Evolutionary conservation across 2,329 filamentous ascomycete species (phyloP).

Genomic region (Exutisphaerella laricina): DNA sequence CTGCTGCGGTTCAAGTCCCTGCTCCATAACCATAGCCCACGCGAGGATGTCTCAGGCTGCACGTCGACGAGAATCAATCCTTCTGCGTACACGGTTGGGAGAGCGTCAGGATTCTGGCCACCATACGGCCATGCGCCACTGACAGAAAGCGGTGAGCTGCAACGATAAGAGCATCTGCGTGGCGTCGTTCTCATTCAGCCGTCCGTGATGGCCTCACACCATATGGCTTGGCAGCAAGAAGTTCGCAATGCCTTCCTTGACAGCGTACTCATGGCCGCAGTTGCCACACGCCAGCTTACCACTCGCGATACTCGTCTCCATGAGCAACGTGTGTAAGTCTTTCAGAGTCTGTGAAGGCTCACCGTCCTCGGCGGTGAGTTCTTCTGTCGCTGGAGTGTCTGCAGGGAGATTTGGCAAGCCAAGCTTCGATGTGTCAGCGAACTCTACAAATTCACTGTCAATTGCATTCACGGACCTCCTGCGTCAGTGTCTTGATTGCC

Average conservation of each 20-base stretch:
- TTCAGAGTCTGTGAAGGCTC: conserved; percentile 63
- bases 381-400: conserved; percentile 31
- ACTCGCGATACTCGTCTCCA: conserved; percentile 85
- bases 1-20: no score
- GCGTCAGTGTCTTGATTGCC: conserved; percentile 66
- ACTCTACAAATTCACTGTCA: background rate
- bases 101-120: no score
- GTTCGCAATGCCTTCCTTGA: conserved; percentile 95
- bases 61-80: no score
- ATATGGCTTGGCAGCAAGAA: conserved; percentile 91
- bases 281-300: conserved; percentile 85
- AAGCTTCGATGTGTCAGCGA: conserved; percentile 48
- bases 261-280: conserved; percentile 88
- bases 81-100: no score
- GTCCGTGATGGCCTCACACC: no score
- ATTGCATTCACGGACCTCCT: conserved; percentile 54
- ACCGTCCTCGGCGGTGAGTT: conserved; percentile 49
- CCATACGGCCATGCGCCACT: no score
- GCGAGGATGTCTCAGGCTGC: no score
- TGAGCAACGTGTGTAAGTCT: conserved; percentile 73
- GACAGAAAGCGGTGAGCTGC: no score
- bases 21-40: no score
- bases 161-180: no score
- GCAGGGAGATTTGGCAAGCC: conserved; percentile 68
- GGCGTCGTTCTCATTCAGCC: background rate